These are phyloP conservation scores for Pezicula carpinea DNA, from an alignment of 2,329 filamentous ascomycete species.

Conservation along the genomic window DNA sequence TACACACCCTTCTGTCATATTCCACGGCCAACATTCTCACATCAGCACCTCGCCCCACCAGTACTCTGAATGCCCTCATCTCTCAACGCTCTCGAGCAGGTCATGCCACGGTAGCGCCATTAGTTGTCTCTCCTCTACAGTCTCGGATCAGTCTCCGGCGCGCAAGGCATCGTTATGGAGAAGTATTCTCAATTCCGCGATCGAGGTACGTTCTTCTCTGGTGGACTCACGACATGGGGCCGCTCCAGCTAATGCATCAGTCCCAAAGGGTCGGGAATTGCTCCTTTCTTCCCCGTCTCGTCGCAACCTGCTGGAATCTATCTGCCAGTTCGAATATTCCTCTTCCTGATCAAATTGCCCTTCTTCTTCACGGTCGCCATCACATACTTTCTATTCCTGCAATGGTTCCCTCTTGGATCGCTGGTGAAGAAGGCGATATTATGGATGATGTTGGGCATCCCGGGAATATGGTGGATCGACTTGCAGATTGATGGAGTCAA, in stretches of 20 bases:
- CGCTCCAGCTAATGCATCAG: conserved; percentile 18
- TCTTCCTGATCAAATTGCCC: conserved; percentile 79
- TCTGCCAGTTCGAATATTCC: conserved; percentile 59
- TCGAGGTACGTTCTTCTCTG: conserved; percentile 48
- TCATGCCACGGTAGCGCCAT: neutral
- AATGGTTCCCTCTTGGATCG: conserved; percentile 70
- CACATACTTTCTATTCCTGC: conserved; percentile 75
- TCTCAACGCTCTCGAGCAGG: neutral
- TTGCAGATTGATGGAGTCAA: conserved; percentile 96
- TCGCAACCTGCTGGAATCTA: conserved; percentile 59
- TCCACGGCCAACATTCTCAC: neutral
- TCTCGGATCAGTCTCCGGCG: neutral
- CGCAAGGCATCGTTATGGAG: conserved; percentile 49
- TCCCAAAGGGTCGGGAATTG: conserved; percentile 79
- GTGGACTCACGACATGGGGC: conserved; percentile 3
- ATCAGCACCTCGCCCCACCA: neutral
- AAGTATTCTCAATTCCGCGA: conserved; percentile 73
- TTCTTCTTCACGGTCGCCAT: conserved; percentile 64
- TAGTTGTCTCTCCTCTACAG: neutral
- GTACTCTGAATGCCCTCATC: neutral
- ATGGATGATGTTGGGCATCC: conserved; percentile 82
- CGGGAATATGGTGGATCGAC: conserved; percentile 97
- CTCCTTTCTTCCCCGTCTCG: conserved; percentile 84
- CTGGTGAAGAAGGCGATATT: conserved; percentile 75
- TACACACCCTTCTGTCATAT: neutral